These are phyloP conservation scores for Chlamydomonas applanata DNA, from an alignment of 139 green algal genomes.

Conservation along the genomic window DNA sequence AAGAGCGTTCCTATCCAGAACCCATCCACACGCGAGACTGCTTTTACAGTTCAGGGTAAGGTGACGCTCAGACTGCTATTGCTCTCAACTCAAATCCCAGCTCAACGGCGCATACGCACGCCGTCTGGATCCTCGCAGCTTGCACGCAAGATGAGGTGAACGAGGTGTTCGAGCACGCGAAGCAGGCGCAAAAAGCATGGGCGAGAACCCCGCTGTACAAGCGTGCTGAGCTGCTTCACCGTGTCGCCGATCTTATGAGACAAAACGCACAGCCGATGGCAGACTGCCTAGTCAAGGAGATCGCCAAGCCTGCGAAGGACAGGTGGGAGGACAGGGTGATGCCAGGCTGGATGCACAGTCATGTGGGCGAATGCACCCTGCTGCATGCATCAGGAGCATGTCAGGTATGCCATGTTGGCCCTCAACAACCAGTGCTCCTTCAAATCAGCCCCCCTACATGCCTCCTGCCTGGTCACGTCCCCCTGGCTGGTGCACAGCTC, in stretches of 20 bases:
- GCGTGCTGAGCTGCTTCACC: slow-evolving; percentile 80
- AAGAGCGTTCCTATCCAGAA: slow-evolving; percentile 75
- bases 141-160: slow-evolving; percentile 92
- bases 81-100: neutral
- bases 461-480: too few relatives aligned
- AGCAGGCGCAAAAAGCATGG: slow-evolving; percentile 83
- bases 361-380: too few relatives aligned
- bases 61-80: neutral
- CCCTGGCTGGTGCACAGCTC: too few relatives aligned
- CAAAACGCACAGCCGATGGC: slow-evolving; percentile 85
- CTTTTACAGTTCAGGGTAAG: slow-evolving; percentile 77
- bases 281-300: slow-evolving; percentile 84
- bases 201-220: slow-evolving; percentile 87
- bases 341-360: neutral
- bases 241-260: slow-evolving; percentile 72
- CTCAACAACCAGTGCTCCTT: too few relatives aligned
- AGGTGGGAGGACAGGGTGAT: slow-evolving; percentile 41
- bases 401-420: too few relatives aligned
- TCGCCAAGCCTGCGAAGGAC: slow-evolving; percentile 92
- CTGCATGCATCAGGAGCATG: too few relatives aligned
- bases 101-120: neutral
- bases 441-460: too few relatives aligned
- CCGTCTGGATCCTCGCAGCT: slow-evolving; percentile 54
- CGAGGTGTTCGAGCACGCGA: slow-evolving; percentile 69
- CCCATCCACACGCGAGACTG: slow-evolving; percentile 62